Base-by-base conservation (phyloP, 768 basidiomycete species). In the Hortiboletus campestris region DNA sequence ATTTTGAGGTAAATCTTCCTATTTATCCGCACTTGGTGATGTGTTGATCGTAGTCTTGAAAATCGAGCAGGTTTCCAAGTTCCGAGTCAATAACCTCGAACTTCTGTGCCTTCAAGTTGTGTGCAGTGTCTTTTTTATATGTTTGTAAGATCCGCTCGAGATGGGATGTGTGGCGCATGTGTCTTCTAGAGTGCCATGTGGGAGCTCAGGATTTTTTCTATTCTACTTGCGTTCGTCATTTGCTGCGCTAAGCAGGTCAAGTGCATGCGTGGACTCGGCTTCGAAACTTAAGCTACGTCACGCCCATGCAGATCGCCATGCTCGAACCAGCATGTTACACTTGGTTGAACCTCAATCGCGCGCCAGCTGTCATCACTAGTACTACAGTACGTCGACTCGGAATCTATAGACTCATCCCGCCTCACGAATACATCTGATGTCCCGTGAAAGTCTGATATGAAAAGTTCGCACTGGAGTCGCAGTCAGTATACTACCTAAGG, bases 181-280 rank as follows among this genome's bases (percentile, higher is more conserved):
- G 22, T 19, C 17, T 11, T 48, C 25, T 19, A 34, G 45, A 45
- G 40, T 13, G 28, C n/a, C 22, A 20, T 8, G 29, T 32, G 4
- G 25, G 20, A 36, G 2, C 29, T 32, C 16, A 22, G 14, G 28
- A 45, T 44, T 38, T 12, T 25, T 17, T 51, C 16, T 13, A 4
- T 17, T 20, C 17, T 61, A 29, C 65, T 20, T 5, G 10, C 28
- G 12, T 53, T 51, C 41, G 13, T 48, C 58, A 98, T 96, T 64
- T 98, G 96, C 64, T 98, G 96, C 67, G 96, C 95, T 5, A 80
- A 84, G 65, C 81, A 78, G 55, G 76, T 93, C 48, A 83, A 86
- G 14, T 99, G 97, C 77, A 98, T 98, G 97, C 80, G 86, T 39
- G 75, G 80, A 17, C 81, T 92, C 46, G 96, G 96, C 12, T 98